Evolutionary conservation across 2,329 filamentous ascomycete species (phyloP), one percentile per base, ranked within the genome.

Genomic region (Aureobasidium sp.): DNA sequence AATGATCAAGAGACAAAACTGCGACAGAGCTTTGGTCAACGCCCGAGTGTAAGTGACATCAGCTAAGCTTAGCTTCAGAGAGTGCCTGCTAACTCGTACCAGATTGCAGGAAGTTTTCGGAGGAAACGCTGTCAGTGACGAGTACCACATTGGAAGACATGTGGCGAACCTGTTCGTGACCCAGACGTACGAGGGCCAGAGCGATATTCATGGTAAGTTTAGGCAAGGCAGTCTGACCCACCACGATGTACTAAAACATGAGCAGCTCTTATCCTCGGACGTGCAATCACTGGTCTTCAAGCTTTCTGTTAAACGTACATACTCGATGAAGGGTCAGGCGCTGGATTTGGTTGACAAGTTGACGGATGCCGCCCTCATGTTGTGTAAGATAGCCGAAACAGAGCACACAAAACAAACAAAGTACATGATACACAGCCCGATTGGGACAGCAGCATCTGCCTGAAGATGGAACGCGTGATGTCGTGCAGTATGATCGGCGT

Each of bases 1-100:
- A 9, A 87, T 99, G 90, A 86, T 97, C 72, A 99, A 99, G 83
- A 82, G 94, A 67, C 92, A 97, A 78, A 99, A 99, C 76, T 99
- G 94, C 75, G 94, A 99, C 76, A 81, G 87, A 58, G 94, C 94
- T 16, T 78, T 99, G 69, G 78, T 83, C 34, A 91, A 93, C 67
- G 86, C 91, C 25, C 82, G 94, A 66, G 79, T 82, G 71, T 83
- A 76, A 70, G 81, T 75, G 21, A 13, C 9, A 25, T 10, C 9
- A 7, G 27, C n/a, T 14, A 10, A 25, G n/a, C 5, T 27, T 16
- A 21, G 4, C 1, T 45, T 6, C 21, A 5, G n/a, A 16, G 54
- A 37, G 32, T 44, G 14, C 2, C 30, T 21, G 9, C 54, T 58
- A 6, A 58, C n/a, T 27, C 66, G 67, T 67, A 7, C 67, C 62